Evolutionary conservation across 805 yeast species (phyloP).

Genomic region (Zygotorulaspora danielsina): DNA sequence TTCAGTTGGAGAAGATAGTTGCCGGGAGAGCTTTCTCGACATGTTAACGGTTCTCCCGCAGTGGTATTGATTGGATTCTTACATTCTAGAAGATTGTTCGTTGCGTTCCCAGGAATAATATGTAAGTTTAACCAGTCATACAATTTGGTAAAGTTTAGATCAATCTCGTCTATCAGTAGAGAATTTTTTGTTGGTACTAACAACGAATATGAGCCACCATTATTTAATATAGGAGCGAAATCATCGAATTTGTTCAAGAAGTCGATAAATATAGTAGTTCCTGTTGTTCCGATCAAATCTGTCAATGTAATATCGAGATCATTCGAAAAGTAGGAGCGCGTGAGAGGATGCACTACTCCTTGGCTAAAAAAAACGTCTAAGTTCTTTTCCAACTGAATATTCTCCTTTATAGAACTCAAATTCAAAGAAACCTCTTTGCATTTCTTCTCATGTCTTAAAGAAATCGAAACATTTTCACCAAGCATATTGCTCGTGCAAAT

Average conservation of each 20-base stretch:
- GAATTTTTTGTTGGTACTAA: constrained; percentile 66
- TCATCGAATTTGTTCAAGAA: constrained; percentile 45
- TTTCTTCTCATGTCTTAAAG: constrained; percentile 12
- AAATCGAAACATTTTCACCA: constrained; percentile 24
- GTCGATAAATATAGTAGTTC: constrained; percentile 43
- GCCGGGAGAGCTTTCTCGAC: constrained; percentile 41
- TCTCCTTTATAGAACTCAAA: constrained; percentile 22
- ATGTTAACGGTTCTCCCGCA: constrained; percentile 41
- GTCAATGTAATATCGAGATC: constrained; percentile 47
- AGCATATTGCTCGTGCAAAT: constrained; percentile 33
- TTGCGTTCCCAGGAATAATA: constrained; percentile 56
- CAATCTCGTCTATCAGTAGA: constrained; percentile 48
- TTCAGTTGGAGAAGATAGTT: constrained; percentile 39
- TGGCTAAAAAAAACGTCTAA: constrained; percentile 71
- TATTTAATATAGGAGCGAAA: constrained; percentile 41
- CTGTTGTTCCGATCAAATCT: constrained; percentile 56
- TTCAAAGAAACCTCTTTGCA: constrained; percentile 8
- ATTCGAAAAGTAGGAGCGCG: constrained; percentile 53
- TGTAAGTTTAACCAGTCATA: constrained; percentile 62
- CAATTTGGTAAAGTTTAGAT: constrained; percentile 41
- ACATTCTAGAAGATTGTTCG: constrained; percentile 47
- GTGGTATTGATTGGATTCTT: constrained; percentile 43
- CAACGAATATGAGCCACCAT: constrained; percentile 50
- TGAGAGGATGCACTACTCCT: constrained; percentile 78
- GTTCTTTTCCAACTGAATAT: constrained; percentile 33